Evolutionary conservation across 495 filamentous ascomycete genomes (phyloP).

Genomic region (Aspergillus indologenus): DNA sequence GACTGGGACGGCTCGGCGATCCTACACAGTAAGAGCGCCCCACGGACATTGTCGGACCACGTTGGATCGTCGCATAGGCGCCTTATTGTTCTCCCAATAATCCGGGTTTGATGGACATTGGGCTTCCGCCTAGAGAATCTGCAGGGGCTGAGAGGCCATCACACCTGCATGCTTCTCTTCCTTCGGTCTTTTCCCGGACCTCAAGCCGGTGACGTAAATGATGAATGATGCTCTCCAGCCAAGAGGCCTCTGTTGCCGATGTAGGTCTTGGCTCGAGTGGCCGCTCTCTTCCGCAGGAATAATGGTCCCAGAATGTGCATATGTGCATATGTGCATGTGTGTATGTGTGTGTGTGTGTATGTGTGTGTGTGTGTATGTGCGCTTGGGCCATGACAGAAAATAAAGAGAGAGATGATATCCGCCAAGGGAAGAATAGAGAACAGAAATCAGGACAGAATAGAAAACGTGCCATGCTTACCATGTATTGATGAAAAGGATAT

Average conservation of each 20-base stretch:
- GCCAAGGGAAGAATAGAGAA: background rate
- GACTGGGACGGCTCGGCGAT: background rate
- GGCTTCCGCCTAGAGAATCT: conserved; percentile 14
- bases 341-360: background rate
- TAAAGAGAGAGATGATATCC: background rate
- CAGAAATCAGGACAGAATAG: background rate
- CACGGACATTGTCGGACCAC: conserved; percentile 16
- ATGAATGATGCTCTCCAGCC: background rate
- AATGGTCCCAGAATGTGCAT: background rate
- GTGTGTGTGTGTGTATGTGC: too few relatives aligned
- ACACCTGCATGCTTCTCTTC: background rate
- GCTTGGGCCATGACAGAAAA: background rate
- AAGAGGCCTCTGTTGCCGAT: background rate
- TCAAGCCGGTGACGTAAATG: background rate
- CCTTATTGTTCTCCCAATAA: conserved; percentile 9
- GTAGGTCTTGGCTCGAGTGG: background rate
- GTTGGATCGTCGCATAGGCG: conserved; percentile 20
- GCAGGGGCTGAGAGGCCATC: conserved; percentile 12
- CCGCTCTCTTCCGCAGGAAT: background rate
- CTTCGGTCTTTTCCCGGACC: background rate
- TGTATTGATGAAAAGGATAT: background rate
- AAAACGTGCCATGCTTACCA: background rate
- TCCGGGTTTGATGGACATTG: conserved; percentile 14
- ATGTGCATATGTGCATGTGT: background rate
- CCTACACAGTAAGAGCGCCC: conserved; percentile 14